Base-by-base conservation (phyloP, 192 early-diverging fungal genomes). In the Rhizophlyctis rosea region DNA sequence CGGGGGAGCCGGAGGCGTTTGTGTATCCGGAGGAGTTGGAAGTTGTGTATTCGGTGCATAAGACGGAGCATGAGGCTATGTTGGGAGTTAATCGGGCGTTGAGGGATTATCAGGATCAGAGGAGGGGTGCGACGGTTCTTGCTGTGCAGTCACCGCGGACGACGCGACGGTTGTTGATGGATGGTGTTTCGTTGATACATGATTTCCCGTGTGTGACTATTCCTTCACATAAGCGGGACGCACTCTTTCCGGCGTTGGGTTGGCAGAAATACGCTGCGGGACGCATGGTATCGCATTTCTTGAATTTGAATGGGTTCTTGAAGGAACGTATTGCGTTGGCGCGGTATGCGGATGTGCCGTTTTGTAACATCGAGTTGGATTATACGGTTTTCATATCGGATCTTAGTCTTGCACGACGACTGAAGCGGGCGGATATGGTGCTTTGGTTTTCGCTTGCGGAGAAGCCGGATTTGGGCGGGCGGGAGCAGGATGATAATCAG, bases 341-440 rank as follows among this genome's bases (percentile, higher is more conserved):
- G 29, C 76, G 90, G 53, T 96, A 93, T 66, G 77, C 89, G 1
- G 86, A 93, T 65, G 77, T 95, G 0, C 97, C 97, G 1, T 60
- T 99, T 16, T 91, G 95, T 62, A 99, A 99, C 69, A 82, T 99
- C 0, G 79, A 87, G 44, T 62, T 77, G 47, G 93, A 98, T 59
- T 86, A 89, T 16, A 79, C 88, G 29, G 51, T 96, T 21, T 95
- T 90, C 50, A 67, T 92, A 30, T 77, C 90, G 0, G 97, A 99
- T 68, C 63, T 99, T 7, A 80, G 87, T 16, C 88, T 96, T 70
- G 91, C 94, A 0, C 78, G 94, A 47, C 77, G 81, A n/a, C 73
- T 99, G 58, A 71, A 77, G 16, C 72, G 82, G n/a, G 77, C 83
- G 25, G 90, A 93, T 51, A 87, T 90, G 73, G 65, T 99, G 0